Evolutionary conservation across 2,329 filamentous ascomycete species (phyloP), one percentile per base, ranked within the genome.

Genomic region (Orbilia quercus): DNA sequence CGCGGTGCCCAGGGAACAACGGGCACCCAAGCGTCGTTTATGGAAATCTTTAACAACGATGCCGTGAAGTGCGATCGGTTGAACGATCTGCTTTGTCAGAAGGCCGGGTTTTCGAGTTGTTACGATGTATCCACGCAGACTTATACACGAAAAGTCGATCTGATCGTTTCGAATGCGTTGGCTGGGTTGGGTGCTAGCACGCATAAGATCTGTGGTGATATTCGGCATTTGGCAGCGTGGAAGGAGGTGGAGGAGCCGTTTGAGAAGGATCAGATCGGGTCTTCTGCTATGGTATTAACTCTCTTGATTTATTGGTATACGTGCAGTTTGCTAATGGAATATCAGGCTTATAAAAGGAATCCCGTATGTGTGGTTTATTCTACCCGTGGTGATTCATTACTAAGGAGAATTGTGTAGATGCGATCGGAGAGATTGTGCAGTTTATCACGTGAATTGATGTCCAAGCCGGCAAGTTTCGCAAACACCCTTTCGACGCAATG

Each of bases 241-340:
- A 96, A 96, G 84, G 91, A 96, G 81, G 83, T 95, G 69, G 92
- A 96, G 79, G 91, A 93, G 83, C 91, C 91, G 0, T 91, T 92
- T 77, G 90, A 93, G 82, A 88, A 87, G 77, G 86, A 88, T 76
- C 91, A 96, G 82, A 92, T 93, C 76, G 90, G 89, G 25, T 87
- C 84, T 47, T 86, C 83, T 51, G 88, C 88, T 67, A 85, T 86
- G 81, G 44, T 51, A 51, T 51, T n/a, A n/a, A 31, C 25, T 25
- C 7, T 42, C 16, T 14, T 12, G 6, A 3, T 28, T 1, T 7
- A 14, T 40, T 25, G 23, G 14, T 18, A 31, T 9, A 40, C 14
- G 1, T n/a, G 1, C 7, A 22, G 22, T 6, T 11, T 7, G 31
- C 14, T 14, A 28, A 28, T 9, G 20, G 7, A 50, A 50, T 16